These are phyloP conservation scores for Termitomyces sp. DNA, from an alignment of 768 basidiomycete genomes.

Conservation along the genomic window DNA sequence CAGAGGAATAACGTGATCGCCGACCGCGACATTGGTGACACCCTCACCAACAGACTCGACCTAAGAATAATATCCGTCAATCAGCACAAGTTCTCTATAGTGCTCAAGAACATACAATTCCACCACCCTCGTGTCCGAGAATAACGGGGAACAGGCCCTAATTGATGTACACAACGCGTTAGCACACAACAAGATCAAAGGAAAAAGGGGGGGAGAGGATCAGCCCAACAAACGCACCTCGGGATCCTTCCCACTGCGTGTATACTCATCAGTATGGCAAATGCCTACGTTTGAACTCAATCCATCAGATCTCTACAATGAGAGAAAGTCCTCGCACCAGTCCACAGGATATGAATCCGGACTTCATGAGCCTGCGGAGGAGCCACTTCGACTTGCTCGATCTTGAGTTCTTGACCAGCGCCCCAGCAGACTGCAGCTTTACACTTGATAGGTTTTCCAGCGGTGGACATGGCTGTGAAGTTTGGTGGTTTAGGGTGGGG, in stretches of 20 bases:
- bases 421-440: conserved; percentile 97
- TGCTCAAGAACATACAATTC: conserved; percentile 50
- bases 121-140: conserved; percentile 93
- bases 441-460: conserved; percentile 76
- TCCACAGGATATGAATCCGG: conserved; percentile 87
- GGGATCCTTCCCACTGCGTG: conserved; percentile 91
- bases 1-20: conserved; percentile 96
- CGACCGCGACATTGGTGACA: conserved; percentile 70
- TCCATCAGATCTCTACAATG: neutral
- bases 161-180: neutral
- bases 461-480: conserved; percentile 57
- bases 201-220: neutral
- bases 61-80: conserved; percentile 29
- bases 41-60: conserved; percentile 98
- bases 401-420: conserved; percentile 76
- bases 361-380: conserved; percentile 91
- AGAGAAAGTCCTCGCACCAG: conserved; percentile 43
- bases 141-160: conserved; percentile 90
- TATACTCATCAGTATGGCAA: conserved; percentile 98
- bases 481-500: neutral
- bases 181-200: neutral
- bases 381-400: conserved; percentile 92
- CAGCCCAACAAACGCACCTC: conserved; percentile 49
- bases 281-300: conserved; percentile 45
- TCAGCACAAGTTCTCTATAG: conserved; percentile 2